A percentile compares a stretch with the other conserved stretches of the same genome.
Evolutionary conservation across 768 basidiomycete genomes (phyloP).

Genomic region (Psilocybe cyanescens): DNA sequence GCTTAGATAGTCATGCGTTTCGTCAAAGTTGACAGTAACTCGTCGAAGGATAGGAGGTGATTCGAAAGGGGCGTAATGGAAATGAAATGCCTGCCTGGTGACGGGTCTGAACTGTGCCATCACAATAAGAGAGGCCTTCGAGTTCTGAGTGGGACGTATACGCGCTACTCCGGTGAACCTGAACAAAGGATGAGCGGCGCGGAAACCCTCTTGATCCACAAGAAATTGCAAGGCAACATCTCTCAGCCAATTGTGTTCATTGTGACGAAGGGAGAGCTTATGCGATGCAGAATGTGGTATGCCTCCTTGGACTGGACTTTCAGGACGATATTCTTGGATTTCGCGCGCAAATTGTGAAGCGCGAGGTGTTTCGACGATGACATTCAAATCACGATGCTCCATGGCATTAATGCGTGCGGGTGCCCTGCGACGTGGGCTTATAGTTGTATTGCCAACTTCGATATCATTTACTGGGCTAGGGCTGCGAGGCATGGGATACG

Average conservation of each 20-base stretch:
- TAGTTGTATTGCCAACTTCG: background rate
- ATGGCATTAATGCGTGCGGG: background rate
- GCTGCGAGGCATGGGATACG: background rate
- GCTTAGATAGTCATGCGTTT: constrained; percentile 74
- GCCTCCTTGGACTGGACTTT: background rate
- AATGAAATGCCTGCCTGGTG: constrained; percentile 60
- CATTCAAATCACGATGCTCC: constrained; percentile 10
- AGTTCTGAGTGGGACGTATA: constrained; percentile 29
- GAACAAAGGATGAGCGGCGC: constrained; percentile 63
- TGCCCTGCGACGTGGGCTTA: background rate
- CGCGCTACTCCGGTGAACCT: constrained; percentile 54
- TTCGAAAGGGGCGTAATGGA: constrained; percentile 75
- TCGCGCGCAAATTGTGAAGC: constrained; percentile 8
- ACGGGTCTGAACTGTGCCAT: constrained; percentile 70
- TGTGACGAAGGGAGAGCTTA: constrained; percentile 25
- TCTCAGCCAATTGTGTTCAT: constrained; percentile 56
- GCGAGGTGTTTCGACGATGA: constrained; percentile 9
- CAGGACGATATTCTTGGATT: background rate
- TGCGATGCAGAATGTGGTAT: constrained; percentile 1
- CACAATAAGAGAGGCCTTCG: constrained; percentile 40
- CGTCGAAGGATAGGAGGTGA: constrained; percentile 70
- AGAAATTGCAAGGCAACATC: constrained; percentile 60
- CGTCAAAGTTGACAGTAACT: constrained; percentile 67
- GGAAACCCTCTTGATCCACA: constrained; percentile 87
- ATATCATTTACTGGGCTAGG: background rate